These are phyloP conservation scores for Hypoxylon sp. DNA, from an alignment of 2,329 filamentous ascomycete genomes.

Conservation along the genomic window DNA sequence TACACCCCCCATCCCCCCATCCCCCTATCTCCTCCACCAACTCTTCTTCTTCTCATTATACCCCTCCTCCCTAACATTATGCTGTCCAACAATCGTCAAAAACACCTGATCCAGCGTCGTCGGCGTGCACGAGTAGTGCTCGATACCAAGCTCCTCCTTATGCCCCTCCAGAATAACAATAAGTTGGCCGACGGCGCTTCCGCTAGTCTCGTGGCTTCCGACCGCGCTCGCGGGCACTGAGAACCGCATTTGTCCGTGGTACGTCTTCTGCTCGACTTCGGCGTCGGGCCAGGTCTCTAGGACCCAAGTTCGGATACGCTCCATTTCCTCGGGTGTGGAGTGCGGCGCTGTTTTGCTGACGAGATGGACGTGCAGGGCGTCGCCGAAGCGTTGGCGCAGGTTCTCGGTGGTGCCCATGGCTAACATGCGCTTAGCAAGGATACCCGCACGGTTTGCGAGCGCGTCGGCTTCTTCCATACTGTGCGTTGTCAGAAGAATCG, in stretches of 20 bases:
- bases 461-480: slow-evolving; percentile 97
- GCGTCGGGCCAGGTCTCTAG: slow-evolving; percentile 71
- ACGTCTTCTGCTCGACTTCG: slow-evolving; percentile 78
- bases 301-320: slow-evolving; percentile 76
- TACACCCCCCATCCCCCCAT: slow-evolving; percentile 24
- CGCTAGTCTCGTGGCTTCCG: slow-evolving; percentile 39
- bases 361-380: slow-evolving; percentile 84
- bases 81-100: slow-evolving; percentile 82
- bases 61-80: slow-evolving; percentile 82
- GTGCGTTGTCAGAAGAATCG: slow-evolving; percentile 89
- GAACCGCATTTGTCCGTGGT: slow-evolving; percentile 91
- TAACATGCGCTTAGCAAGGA: slow-evolving; percentile 87
- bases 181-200: slow-evolving; percentile 73
- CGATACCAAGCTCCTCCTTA: slow-evolving; percentile 76
- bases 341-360: slow-evolving; percentile 81
- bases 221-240: slow-evolving; percentile 71
- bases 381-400: slow-evolving; percentile 80
- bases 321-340: slow-evolving; percentile 77
- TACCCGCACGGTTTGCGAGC: slow-evolving; percentile 84
- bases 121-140: slow-evolving; percentile 88
- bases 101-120: slow-evolving; percentile 95
- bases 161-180: slow-evolving; percentile 81
- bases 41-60: slow-evolving; percentile 48
- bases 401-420: slow-evolving; percentile 82
- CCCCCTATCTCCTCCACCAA: no score